A percentile compares a stretch with the other conserved stretches of the same genome.
phyloP scores from a whole-genome alignment of 2,329 filamentous ascomycete genomes.

The Alternaria brassicae region DNA sequence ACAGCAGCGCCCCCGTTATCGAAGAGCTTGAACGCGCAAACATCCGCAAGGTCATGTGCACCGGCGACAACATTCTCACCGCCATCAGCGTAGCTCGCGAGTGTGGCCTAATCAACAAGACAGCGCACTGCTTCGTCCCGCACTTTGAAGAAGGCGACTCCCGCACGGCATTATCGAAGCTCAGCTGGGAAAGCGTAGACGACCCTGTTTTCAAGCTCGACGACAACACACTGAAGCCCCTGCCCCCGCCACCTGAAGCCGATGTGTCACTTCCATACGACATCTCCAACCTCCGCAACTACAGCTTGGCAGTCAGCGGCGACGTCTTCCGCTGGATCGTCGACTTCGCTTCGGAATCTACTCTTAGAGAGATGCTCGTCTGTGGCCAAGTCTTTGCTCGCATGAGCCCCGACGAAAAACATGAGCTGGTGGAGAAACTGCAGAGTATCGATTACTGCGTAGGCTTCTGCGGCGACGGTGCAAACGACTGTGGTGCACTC shows the following conservation, averaged over 20 bases:
- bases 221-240: slow-evolving; percentile 79
- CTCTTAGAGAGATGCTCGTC: slow-evolving; percentile 86
- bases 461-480: slow-evolving; percentile 96
- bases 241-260: slow-evolving; percentile 70
- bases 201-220: slow-evolving; percentile 80
- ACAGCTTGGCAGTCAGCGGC: slow-evolving; percentile 86
- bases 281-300: slow-evolving; percentile 80
- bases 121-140: slow-evolving; percentile 90
- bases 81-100: slow-evolving; percentile 95
- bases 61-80: slow-evolving; percentile 95
- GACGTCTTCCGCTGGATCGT: slow-evolving; percentile 97
- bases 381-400: slow-evolving; percentile 92
- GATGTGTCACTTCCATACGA: slow-evolving; percentile 89
- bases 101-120: slow-evolving; percentile 80
- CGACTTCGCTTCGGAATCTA: slow-evolving; percentile 83
- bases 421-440: slow-evolving; percentile 95
- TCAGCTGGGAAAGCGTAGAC: slow-evolving; percentile 96
- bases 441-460: slow-evolving; percentile 95
- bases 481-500: slow-evolving; percentile 95
- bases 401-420: slow-evolving; percentile 99
- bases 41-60: slow-evolving; percentile 94
- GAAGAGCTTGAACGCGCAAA: slow-evolving; percentile 81
- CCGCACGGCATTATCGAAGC: slow-evolving; percentile 72
- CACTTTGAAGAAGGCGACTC: slow-evolving; percentile 82
- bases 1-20: slow-evolving; percentile 80